Evolutionary conservation across 2,329 filamentous ascomycete species (phyloP), one percentile per base, ranked within the genome.

Genomic region (Ceratocystis ficicola): DNA sequence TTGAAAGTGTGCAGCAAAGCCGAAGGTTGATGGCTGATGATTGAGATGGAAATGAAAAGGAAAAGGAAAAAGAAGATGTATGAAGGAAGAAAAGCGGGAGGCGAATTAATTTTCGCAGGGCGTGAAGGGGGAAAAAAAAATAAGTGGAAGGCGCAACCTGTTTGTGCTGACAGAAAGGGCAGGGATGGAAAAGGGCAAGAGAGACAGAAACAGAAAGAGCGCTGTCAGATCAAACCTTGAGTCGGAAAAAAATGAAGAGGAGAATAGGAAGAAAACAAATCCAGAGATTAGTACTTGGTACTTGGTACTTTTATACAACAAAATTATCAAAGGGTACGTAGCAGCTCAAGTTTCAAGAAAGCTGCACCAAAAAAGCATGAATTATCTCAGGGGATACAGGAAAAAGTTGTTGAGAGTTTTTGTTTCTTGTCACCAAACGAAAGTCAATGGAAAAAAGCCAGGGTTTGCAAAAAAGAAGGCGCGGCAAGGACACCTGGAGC

Each of bases 171-270:
- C 28, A 44, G 44, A 25, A 28, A 46, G 22, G 44, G n/a, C 44
- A 17, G 50, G 28, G 17, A 25, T 25, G 22, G 50, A 22, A 8
- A 63, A 63, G n/a, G 50, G 8, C 36, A 64, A 8, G 10, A 59
- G 30, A 52, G 28, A 30, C 17, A 63, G 46, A 52, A 52, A 50
- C 28, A 50, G 25, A 52, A 63, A 52, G 8, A 50, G 48, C 8
- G 25, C 61, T 48, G 61, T 63, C 36, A 57, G 62, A 64, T 64
- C 48, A 52, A 64, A 57, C 62, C 44, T 64, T 64, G 30, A 25
- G 52, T 48, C 20, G 44, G 25, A 65, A 48, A 65, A 65, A 64
- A 52, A 28, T 12, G 17, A 64, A 44, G 55, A 36, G 30, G 12
- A 3, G 28, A 44, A 5, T 44, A 10, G 22, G 12, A 28, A 48